Conservation (phyloP, 2,329 filamentous ascomycete genomes). For the Ophiostoma australiae region DNA sequence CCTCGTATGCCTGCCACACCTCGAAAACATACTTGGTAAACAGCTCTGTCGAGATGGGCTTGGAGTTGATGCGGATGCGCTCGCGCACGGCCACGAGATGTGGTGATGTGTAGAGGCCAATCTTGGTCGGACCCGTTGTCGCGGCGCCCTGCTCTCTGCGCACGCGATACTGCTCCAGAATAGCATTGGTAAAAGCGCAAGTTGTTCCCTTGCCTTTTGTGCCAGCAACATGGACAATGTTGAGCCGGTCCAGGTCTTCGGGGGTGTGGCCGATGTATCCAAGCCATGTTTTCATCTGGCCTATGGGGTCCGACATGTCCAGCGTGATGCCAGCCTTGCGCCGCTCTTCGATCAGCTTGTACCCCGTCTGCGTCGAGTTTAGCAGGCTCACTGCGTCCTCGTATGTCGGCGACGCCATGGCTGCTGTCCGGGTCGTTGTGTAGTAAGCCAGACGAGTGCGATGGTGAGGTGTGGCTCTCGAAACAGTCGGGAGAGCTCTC, state of each 20-base stretch:
- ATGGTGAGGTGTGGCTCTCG: not conserved
- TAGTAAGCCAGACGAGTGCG: not conserved
- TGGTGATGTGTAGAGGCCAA: slow-evolving; percentile 64
- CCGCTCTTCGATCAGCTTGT: slow-evolving; percentile 71
- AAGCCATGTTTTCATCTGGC: slow-evolving; percentile 76
- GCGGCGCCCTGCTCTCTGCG: not conserved
- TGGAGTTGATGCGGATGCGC: slow-evolving; percentile 58
- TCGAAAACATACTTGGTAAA: slow-evolving; percentile 66
- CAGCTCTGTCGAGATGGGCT: slow-evolving; percentile 51
- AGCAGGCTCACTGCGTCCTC: slow-evolving; percentile 81
- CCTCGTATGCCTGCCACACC: slow-evolving; percentile 52
- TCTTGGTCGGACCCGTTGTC: slow-evolving; percentile 38
- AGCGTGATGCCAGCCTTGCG: slow-evolving; percentile 67
- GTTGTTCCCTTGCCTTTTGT: slow-evolving; percentile 76
- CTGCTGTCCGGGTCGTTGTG: not conserved
- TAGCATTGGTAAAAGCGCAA: slow-evolving; percentile 61
- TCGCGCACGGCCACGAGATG: slow-evolving; percentile 64
- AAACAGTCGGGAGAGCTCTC: not conserved
- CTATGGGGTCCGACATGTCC: slow-evolving; percentile 60
- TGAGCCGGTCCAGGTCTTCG: slow-evolving; percentile 54
- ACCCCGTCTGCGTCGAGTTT: slow-evolving; percentile 88
- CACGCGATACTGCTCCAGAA: slow-evolving; percentile 50
- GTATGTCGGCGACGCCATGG: slow-evolving; percentile 14
- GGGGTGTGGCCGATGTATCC: slow-evolving; percentile 67
- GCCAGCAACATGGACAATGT: slow-evolving; percentile 65